Evolutionary conservation across 2,329 filamentous ascomycete species (phyloP).

Genomic region (Venturiaceae sp.): DNA sequence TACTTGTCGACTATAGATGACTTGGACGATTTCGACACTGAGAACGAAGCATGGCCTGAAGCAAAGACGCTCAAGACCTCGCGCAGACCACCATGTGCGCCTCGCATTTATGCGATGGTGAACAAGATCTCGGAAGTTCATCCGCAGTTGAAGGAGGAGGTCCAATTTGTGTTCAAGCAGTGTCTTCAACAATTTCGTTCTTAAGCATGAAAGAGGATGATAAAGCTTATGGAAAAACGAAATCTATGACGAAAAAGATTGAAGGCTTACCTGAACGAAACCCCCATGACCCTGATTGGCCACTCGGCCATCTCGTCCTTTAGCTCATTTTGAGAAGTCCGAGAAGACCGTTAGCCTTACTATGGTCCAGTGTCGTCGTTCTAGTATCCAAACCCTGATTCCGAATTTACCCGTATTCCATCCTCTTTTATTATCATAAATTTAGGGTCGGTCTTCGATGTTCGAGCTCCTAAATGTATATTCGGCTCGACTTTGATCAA

Average conservation of each 20-base stretch:
- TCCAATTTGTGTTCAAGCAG: not conserved
- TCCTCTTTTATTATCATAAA: not conserved
- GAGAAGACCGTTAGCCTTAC: not conserved
- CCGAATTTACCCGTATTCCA: not conserved
- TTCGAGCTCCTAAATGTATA: too few relatives aligned
- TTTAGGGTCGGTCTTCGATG: too few relatives aligned
- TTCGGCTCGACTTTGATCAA: too few relatives aligned
- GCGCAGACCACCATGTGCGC: not conserved
- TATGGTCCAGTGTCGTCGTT: not conserved
- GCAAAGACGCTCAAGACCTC: too few relatives aligned
- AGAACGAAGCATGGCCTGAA: too few relatives aligned
- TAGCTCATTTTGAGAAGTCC: not conserved
- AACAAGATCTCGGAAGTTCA: not conserved
- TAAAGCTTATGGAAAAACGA: too few relatives aligned
- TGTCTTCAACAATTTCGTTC: not conserved
- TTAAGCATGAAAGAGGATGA: not conserved
- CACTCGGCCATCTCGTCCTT: not conserved
- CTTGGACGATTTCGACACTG: too few relatives aligned
- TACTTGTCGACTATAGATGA: not conserved
- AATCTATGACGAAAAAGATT: too few relatives aligned
- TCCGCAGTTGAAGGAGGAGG: not conserved
- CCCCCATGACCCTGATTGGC: not conserved
- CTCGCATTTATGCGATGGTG: not conserved
- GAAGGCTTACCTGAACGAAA: too few relatives aligned
- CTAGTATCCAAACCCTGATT: too few relatives aligned